Percentiles rank a stretch among this genome's conserved stretches.
Conservation (phyloP, 306 rosid genomes). For the Lathyrus tuberosus region DNA sequence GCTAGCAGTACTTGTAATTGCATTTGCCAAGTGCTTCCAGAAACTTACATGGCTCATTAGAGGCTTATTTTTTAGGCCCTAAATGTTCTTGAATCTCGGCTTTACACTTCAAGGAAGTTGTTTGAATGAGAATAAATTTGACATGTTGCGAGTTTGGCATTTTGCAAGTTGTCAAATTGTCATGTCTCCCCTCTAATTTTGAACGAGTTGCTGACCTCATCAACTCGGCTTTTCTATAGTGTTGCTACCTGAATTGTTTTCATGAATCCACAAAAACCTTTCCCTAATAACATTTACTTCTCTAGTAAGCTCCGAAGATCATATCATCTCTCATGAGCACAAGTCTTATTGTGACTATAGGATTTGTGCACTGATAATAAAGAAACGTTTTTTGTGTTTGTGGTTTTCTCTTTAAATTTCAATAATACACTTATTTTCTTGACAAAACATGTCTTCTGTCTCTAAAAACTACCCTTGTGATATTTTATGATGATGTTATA, state of each 20-base stretch:
- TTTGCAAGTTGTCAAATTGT: too few relatives aligned
- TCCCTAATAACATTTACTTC: background rate
- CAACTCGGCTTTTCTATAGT: too few relatives aligned
- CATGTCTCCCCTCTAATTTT: too few relatives aligned
- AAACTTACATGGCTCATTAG: too few relatives aligned
- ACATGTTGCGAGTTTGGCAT: too few relatives aligned
- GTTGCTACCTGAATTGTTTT: too few relatives aligned
- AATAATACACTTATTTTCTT: conserved; percentile 28
- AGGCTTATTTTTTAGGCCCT: too few relatives aligned
- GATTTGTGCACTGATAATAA: background rate
- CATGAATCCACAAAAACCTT: too few relatives aligned
- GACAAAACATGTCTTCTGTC: conserved; percentile 1
- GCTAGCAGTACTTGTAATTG: too few relatives aligned
- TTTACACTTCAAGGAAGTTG: background rate
- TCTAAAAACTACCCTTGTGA: background rate
- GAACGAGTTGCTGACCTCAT: too few relatives aligned
- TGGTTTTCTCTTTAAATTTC: too few relatives aligned
- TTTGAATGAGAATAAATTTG: background rate
- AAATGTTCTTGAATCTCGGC: background rate
- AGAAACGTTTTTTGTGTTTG: background rate
- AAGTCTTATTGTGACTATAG: background rate
- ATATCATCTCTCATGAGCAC: conserved; percentile 6
- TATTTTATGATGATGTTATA: conserved; percentile 35
- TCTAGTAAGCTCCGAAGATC: background rate
- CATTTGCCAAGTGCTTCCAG: too few relatives aligned